A percentile compares a stretch with the other conserved stretches of the same genome.
These are phyloP conservation scores for Pittosporum tobira DNA, from an alignment of 129 eudicot species.

Conservation along the genomic window DNA sequence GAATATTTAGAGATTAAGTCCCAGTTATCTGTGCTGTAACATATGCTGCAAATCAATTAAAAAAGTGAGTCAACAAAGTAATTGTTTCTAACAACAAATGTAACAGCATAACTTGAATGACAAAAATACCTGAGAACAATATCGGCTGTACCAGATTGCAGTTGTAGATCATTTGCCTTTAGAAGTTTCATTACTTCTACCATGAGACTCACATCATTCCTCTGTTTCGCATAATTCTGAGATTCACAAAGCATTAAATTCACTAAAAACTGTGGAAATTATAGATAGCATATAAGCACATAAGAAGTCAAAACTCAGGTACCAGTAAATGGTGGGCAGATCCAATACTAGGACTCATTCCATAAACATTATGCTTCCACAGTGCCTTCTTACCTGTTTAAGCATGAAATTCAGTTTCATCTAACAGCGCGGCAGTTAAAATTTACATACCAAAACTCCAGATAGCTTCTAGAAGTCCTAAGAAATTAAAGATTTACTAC, in stretches of 20 bases:
- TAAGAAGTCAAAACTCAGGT: conserved; percentile 2
- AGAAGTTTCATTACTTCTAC: conserved; percentile 60
- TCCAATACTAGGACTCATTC: conserved; percentile 65
- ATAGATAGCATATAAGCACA: neutral
- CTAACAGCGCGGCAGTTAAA: neutral
- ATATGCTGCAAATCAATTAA: conserved; percentile 52
- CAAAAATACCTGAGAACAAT: conserved; percentile 69
- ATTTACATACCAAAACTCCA: neutral
- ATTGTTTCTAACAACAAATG: neutral
- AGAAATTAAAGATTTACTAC: neutral
- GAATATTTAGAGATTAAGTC: conserved; percentile 68
- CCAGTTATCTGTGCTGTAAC: conserved; percentile 55
- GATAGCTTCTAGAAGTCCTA: too few relatives aligned
- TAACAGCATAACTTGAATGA: too few relatives aligned
- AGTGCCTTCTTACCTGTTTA: conserved; percentile 57
- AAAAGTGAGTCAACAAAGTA: neutral
- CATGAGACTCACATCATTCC: conserved; percentile 66
- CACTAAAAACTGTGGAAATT: neutral
- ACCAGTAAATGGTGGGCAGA: conserved; percentile 79
- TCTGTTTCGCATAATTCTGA: conserved; percentile 68
- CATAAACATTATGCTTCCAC: conserved; percentile 73
- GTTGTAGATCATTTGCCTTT: conserved; percentile 60
- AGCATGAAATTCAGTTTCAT: conserved; percentile 11
- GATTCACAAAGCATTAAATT: conserved; percentile 12
- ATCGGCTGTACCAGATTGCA: conserved; percentile 95